Evolutionary conservation across 2,329 filamentous ascomycete species (phyloP), one percentile per base, ranked within the genome.

Genomic region (Delphinella strobiligena): DNA sequence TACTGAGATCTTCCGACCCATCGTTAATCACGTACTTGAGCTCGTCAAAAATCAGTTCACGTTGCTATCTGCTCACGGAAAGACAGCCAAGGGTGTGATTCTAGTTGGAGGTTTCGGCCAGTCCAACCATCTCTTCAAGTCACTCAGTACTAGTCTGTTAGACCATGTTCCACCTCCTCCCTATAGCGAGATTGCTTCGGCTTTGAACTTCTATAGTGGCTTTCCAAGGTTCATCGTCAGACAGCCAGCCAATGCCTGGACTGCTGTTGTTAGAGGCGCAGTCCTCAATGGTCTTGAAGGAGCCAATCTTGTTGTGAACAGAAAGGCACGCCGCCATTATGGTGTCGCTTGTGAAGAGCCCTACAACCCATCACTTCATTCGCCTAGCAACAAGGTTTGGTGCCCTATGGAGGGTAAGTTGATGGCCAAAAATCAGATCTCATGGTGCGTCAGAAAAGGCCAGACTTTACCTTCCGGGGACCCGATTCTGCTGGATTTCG

Each of bases 401-500:
- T 81, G 76, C 48, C 81, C 80, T 4, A 58, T 87, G 17, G 86
- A 81, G 81, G 81, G 87, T 61, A 62, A 81, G 36, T 87, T 80
- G 81, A 87, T 86, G 81, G 82, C 88, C 5, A 78, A 73, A 34
- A 80, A 88, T 57, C 71, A 82, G 35, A 87, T 89, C 81, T 80
- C 86, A 60, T 88, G 83, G 83, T 82, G 87, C 58, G 84, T 87
- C 54, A 34, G 24, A 17, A 33, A 24, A n/a, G 37, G 37, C 10
- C 11, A 43, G 3, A 16, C 18, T 4, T 10, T 45, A 16, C 18
- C 27, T 3, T 11, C 34, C 7, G 15, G 14, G 1, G n/a, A 16
- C 12, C 34, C 36, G 4, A 22, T 39, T 7, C 3, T 15, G 7
- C 4, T 41, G 4, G 3, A 3, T 11, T 29, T 38, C 17, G 19